Conservation (phyloP, 768 basidiomycete genomes). For the Chiua virens region DNA sequence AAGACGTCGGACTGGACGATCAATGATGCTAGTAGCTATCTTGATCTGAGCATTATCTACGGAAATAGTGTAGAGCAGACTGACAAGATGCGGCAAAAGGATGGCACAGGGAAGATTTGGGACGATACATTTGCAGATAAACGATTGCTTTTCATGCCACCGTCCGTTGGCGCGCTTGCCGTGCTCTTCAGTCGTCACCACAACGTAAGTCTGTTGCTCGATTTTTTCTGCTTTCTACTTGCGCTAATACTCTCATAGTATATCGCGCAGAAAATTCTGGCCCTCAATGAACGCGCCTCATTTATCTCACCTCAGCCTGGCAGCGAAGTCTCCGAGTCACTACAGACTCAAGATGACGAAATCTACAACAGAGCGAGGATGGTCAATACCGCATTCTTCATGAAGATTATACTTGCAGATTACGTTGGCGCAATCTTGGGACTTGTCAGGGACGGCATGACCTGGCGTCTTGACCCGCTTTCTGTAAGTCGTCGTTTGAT, state of each 20-base stretch:
- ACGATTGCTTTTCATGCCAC: conserved; percentile 70
- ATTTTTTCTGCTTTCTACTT: not conserved
- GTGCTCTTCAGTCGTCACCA: conserved; percentile 73
- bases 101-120: conserved; percentile 67
- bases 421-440: conserved; percentile 77
- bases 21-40: conserved; percentile 70
- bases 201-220: conserved; percentile 47
- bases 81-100: conserved; percentile 52
- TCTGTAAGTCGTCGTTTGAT: conserved; percentile 36
- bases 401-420: conserved; percentile 68
- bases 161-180: conserved; percentile 63
- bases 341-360: conserved; percentile 64
- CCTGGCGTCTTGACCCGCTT: conserved; percentile 72
- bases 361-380: conserved; percentile 73
- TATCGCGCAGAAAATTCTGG: conserved; percentile 62
- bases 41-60: conserved; percentile 76
- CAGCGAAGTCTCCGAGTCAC: conserved; percentile 13
- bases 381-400: conserved; percentile 71
- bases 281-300: conserved; percentile 64
- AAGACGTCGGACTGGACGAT: conserved; percentile 45
- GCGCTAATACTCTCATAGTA: conserved; percentile 43
- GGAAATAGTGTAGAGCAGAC: conserved; percentile 53
- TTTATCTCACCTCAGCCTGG: conserved; percentile 32
- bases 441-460: conserved; percentile 57
- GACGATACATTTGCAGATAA: conserved; percentile 70